Conservation (phyloP, 176 grass and related monocot species). For the Triticum monococcum region DNA sequence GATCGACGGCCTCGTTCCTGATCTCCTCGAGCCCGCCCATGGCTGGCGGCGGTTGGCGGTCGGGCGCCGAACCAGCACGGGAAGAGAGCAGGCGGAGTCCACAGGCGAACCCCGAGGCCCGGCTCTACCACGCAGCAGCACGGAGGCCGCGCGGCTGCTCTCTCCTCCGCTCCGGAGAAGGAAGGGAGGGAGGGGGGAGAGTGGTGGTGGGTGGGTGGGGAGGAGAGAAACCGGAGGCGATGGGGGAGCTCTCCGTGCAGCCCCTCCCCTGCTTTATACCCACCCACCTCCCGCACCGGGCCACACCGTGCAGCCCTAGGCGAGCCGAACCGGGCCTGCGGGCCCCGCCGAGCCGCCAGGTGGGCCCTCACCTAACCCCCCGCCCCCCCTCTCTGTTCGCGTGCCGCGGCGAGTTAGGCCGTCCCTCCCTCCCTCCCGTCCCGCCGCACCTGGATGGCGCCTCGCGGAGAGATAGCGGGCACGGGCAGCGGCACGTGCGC, state of each 20-base stretch:
- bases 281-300: conserved; percentile 13
- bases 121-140: background rate
- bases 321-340: background rate
- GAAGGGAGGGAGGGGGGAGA: background rate
- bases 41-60: conserved; percentile 16
- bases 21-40: conserved; percentile 80
- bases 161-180: background rate
- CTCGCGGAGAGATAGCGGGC: background rate
- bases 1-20: conserved; percentile 87
- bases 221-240: background rate
- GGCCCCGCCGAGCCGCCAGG: conserved; percentile 19
- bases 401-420: conserved; percentile 34
- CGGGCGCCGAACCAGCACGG: conserved; percentile 14
- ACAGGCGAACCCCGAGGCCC: background rate
- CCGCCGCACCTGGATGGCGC: conserved; percentile 15
- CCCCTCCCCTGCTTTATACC: conserved; percentile 35
- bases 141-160: background rate
- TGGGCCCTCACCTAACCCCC: background rate
- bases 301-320: background rate
- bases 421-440: background rate
- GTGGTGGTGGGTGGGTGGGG: background rate
- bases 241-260: conserved; percentile 16
- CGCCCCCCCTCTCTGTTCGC: background rate
- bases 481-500: background rate
- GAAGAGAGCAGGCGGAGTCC: background rate